Base-by-base conservation (phyloP, 805 yeast species). In the Barnettozyma vustinii region DNA sequence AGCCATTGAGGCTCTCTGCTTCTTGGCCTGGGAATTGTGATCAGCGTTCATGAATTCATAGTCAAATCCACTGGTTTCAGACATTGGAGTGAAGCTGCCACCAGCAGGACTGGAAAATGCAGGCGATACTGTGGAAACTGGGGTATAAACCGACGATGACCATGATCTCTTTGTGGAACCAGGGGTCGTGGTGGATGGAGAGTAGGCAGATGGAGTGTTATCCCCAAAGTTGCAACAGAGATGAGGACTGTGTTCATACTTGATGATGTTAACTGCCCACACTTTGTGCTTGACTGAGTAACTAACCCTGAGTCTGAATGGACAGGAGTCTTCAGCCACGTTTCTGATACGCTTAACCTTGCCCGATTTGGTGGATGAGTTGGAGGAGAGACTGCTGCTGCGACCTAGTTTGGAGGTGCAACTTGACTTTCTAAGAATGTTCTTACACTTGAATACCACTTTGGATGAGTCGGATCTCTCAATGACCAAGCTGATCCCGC, bases 361-460 rank as follows among this genome's bases (percentile, higher is more conserved):
- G 1, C 37, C 45, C 16, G 16, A 16, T 35, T 46, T 20, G n/a
- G 41, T 9, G 18, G 39, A 25, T 7, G 47, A 30, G 20, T 21
- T 25, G 4, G 49, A 40, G 5, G 35, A 16, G 13, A 35, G 10
- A 26, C 46, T 36, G 30, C 39, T 18, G 21, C 20, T 46, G 15
- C 36, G 40, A 5, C 1, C 8, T 10, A 19, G 7, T 40, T 54
- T 56, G 33, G 59, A 52, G 1, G 54, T 44, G 4, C 21, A 27
- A 1, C 54, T 41, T 5, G 58, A 39, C 47, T 56, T 60, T 53
- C 60, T 59, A 47, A 58, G 60, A n/a, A 60, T 37, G 43, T 54
- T 60, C 53, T 63, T 64, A 50, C 68, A 64, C 46, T 65, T 63
- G 57, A 65, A 64, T 9, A 65, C 65, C 18, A 64, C 61, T 47